Percentiles rank a stretch among this genome's conserved stretches.
These are phyloP conservation scores for Neurospora sp. DNA, from an alignment of 495 filamentous ascomycete species.

Conservation along the genomic window DNA sequence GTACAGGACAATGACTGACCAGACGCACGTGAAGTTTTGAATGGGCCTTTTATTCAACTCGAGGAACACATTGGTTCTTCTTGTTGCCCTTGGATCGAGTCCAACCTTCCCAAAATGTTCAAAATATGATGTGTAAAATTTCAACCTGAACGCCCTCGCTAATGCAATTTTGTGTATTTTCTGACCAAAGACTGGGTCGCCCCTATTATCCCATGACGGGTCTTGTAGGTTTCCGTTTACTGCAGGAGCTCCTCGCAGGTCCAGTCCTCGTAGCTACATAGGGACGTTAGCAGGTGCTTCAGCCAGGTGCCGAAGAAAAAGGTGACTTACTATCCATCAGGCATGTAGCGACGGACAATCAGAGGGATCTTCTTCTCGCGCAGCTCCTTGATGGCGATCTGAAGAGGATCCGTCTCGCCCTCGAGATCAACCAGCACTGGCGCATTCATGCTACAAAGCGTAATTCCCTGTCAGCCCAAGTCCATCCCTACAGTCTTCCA, in stretches of 20 bases:
- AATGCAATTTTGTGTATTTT: constrained; percentile 17
- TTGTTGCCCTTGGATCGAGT: neutral
- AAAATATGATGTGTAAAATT: neutral
- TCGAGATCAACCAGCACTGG: constrained; percentile 94
- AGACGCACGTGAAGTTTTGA: neutral
- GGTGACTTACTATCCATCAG: constrained; percentile 84
- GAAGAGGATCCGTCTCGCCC: constrained; percentile 93
- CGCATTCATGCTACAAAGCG: constrained; percentile 73
- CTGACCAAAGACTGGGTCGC: neutral
- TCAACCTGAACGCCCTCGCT: constrained; percentile 22
- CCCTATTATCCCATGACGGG: neutral
- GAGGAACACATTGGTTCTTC: neutral
- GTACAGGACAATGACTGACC: neutral
- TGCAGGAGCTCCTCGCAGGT: constrained; percentile 87
- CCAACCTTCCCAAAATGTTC: neutral
- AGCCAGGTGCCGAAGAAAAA: neutral
- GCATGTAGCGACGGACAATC: constrained; percentile 87
- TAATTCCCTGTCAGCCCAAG: neutral
- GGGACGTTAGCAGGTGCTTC: constrained; percentile 5
- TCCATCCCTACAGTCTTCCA: neutral
- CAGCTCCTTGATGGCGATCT: constrained; percentile 95
- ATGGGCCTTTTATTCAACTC: neutral
- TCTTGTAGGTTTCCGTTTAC: constrained; percentile 8
- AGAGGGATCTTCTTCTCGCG: constrained; percentile 97
- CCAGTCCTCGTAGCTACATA: constrained; percentile 90